Evolutionary conservation across 306 rosid genomes (phyloP), one percentile per base, ranked within the genome.

Genomic region (Cicer bijugum): DNA sequence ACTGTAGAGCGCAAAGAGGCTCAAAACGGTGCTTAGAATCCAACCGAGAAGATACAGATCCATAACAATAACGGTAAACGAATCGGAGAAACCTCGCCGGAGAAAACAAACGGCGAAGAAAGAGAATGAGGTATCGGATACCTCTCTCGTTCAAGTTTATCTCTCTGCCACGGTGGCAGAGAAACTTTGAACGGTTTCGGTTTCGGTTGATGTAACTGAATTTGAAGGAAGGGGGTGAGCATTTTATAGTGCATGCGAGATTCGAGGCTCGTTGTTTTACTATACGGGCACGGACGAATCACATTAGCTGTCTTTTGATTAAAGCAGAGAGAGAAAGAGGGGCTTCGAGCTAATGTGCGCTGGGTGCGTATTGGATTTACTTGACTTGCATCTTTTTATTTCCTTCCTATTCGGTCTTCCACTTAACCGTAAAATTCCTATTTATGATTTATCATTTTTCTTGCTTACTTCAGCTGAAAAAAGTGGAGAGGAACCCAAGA

Each of bases 41-140:
- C 90, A 88, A 2, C 84, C 93, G 20, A 89, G 3, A 43, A 73
- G 7, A 81, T 38, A 82, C 5, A 79, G 90, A 84, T 89, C 94
- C 85, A 56, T 83, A 89, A 81, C 81, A 95, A 82, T 88, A 67
- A 43, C 52, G 48, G 56, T 84, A 81, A 76, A 65, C 48, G 1
- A 75, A 80, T 51, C 71, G 42, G 71, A 52, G 50, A 48, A 79
- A 79, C 8, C 84, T 80, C 62, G 12, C 72, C 78, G 60, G 78
- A 28, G 14, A 37, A 50, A 7, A 7, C 16, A 11, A 2, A 17
- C 62, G 59, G 33, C 63, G 78, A 8, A 20, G 75, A 19, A 9
- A 39, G 38, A 11, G 35, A 50, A 55, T 1, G 39, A 12, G 28
- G 53, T 7, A 45, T 10, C 51, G 4, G 10, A 6, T 15, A 10